Conservation (phyloP, 345 rosid genomes). For the Bruguiera parviflora region DNA sequence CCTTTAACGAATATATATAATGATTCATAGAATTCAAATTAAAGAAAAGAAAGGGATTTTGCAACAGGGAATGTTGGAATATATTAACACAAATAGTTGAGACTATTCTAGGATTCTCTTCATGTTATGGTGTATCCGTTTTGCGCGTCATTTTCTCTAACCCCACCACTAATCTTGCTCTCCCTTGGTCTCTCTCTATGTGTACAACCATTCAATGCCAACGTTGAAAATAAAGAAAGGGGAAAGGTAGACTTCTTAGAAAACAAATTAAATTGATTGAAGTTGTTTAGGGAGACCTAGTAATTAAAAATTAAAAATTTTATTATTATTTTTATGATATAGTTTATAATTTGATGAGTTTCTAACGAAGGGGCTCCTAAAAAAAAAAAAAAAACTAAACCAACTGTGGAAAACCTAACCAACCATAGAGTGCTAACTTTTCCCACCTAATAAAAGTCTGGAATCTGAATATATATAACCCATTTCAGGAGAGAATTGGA, state of each 20-base stretch:
- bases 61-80: not conserved
- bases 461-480: constrained; percentile 21
- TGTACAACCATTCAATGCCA: constrained; percentile 24
- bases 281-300: not conserved
- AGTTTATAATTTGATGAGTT: no score
- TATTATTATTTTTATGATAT: no score
- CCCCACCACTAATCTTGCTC: constrained; percentile 59
- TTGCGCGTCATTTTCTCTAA: constrained; percentile 53
- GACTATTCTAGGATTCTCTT: constrained; percentile 67
- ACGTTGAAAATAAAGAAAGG: constrained; percentile 29
- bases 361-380: no score
- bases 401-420: constrained; percentile 37
- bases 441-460: constrained; percentile 47
- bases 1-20: no score
- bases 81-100: not conserved
- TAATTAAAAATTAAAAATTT: no score
- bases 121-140: constrained; percentile 20
- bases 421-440: constrained; percentile 23
- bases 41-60: no score
- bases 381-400: constrained; percentile 17
- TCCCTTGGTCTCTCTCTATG: constrained; percentile 11
- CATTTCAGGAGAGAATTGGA: constrained; percentile 16
- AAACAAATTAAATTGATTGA: constrained; percentile 47
- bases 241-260: constrained; percentile 28
- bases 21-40: no score